These are phyloP conservation scores for Hawksworthiomyces lignivorus DNA, from an alignment of 2,329 filamentous ascomycete species.

Conservation along the genomic window DNA sequence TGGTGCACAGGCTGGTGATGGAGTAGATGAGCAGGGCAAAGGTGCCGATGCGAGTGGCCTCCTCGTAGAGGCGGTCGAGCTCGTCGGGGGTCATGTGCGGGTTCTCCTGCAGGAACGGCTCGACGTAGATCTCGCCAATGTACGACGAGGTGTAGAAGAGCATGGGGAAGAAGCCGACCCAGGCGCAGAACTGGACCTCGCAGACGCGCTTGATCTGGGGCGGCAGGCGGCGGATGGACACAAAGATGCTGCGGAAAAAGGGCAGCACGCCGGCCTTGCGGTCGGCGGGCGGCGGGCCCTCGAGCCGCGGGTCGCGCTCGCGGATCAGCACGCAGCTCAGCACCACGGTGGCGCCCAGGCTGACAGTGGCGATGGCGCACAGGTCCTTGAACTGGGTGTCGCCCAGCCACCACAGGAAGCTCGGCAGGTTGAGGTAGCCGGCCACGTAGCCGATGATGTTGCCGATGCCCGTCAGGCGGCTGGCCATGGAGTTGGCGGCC, in stretches of 20 bases:
- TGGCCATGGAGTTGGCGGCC: conserved; percentile 88
- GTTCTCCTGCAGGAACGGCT: conserved; percentile 69
- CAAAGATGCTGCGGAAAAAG: conserved; percentile 74
- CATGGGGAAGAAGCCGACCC: conserved; percentile 94
- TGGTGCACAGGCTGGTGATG: conserved; percentile 72
- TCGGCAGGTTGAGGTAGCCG: conserved; percentile 73
- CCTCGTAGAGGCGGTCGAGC: conserved; percentile 73
- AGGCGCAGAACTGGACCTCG: conserved; percentile 74
- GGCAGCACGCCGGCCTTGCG: conserved; percentile 55
- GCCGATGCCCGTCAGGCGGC: conserved; percentile 74
- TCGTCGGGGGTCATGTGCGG: conserved; percentile 70
- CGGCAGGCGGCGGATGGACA: conserved; percentile 69
- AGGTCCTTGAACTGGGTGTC: conserved; percentile 89
- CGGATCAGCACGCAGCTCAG: conserved; percentile 62
- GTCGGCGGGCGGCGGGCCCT: conserved; percentile 52
- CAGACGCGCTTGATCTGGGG: conserved; percentile 79
- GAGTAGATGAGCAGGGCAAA: conserved; percentile 86
- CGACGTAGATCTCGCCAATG: conserved; percentile 85
- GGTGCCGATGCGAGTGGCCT: conserved; percentile 78
- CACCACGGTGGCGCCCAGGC: conserved; percentile 60
- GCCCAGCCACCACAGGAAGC: conserved; percentile 70
- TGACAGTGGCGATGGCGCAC: conserved; percentile 73
- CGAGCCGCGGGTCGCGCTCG: conserved; percentile 73
- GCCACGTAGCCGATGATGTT: conserved; percentile 88
- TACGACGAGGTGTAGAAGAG: conserved; percentile 94